Evolutionary conservation across 805 yeast species (phyloP).

Genomic region (Wickerhamomyces subpelliculosus): DNA sequence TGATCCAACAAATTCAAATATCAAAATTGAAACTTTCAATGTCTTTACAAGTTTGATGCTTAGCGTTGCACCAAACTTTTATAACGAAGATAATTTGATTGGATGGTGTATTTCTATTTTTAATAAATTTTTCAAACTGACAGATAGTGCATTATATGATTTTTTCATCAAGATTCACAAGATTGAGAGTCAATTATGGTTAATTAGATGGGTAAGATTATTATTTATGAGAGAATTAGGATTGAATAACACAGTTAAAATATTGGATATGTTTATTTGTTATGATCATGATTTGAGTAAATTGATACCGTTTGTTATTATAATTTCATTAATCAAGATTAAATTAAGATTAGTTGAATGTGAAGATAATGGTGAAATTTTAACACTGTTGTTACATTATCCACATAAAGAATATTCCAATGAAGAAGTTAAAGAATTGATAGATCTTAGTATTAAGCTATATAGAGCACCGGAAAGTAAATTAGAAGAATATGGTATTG

Average conservation of each 20-base stretch:
- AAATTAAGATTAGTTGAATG: conserved; percentile 37
- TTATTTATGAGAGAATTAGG: conserved; percentile 41
- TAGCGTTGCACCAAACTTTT: conserved; percentile 36
- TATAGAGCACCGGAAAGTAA: conserved; percentile 29
- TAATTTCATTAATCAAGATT: conserved; percentile 35
- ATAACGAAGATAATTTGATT: conserved; percentile 33
- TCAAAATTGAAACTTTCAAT: conserved; percentile 33
- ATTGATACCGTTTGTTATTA: conserved; percentile 32
- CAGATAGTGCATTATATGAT: conserved; percentile 41
- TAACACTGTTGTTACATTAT: conserved; percentile 38
- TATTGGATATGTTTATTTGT: conserved; percentile 38
- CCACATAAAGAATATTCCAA: conserved; percentile 27
- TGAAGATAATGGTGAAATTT: conserved; percentile 40
- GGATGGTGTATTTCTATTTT: conserved; percentile 35
- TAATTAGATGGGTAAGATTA: conserved; percentile 41
- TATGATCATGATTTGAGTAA: conserved; percentile 24
- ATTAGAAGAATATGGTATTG: conserved; percentile 28
- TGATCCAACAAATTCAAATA: conserved; percentile 11
- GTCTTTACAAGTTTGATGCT: conserved; percentile 39
- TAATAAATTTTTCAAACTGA: conserved; percentile 34
- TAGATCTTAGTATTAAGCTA: conserved; percentile 29
- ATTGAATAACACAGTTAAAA: conserved; percentile 24
- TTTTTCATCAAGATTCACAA: conserved; percentile 34
- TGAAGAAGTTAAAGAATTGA: conserved; percentile 19
- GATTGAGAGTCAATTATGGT: conserved; percentile 45